phyloP scores from a whole-genome alignment of 257 asterid genomes.

The Craterostigma plantagineum region DNA sequence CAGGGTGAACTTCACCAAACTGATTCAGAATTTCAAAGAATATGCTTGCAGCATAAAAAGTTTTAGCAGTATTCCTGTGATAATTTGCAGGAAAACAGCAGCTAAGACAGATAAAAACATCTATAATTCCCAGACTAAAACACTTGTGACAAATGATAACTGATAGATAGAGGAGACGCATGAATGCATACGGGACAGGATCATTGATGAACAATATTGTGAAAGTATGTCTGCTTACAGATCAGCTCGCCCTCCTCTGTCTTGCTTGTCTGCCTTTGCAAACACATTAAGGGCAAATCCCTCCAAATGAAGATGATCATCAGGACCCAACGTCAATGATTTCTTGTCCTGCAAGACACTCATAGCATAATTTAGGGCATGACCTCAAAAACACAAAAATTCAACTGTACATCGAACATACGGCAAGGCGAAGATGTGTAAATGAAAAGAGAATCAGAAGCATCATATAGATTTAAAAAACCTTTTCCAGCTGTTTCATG shows the following conservation, averaged over 20 bases:
- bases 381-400: too few relatives aligned
- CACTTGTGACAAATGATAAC: too few relatives aligned
- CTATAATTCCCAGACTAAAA: too few relatives aligned
- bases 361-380: too few relatives aligned
- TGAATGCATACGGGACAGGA: not conserved
- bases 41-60: slow-evolving; percentile 93
- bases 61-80: slow-evolving; percentile 89
- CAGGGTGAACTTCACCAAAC: slow-evolving; percentile 79
- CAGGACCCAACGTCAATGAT: slow-evolving; percentile 66
- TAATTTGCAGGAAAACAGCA: not conserved
- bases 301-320: slow-evolving; percentile 68
- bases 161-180: not conserved
- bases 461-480: slow-evolving; percentile 5
- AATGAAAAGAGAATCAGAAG: not conserved
- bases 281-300: slow-evolving; percentile 87
- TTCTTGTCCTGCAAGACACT: slow-evolving; percentile 53
- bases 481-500: slow-evolving; percentile 94
- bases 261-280: slow-evolving; percentile 90
- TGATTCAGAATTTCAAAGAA: slow-evolving; percentile 87
- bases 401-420: too few relatives aligned
- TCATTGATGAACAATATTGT: slow-evolving; percentile 2
- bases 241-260: slow-evolving; percentile 78
- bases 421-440: too few relatives aligned
- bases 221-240: slow-evolving; percentile 38
- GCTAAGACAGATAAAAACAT: too few relatives aligned